Base-by-base conservation (phyloP, 129 eudicot species). In the Tagetes patula region DNA sequence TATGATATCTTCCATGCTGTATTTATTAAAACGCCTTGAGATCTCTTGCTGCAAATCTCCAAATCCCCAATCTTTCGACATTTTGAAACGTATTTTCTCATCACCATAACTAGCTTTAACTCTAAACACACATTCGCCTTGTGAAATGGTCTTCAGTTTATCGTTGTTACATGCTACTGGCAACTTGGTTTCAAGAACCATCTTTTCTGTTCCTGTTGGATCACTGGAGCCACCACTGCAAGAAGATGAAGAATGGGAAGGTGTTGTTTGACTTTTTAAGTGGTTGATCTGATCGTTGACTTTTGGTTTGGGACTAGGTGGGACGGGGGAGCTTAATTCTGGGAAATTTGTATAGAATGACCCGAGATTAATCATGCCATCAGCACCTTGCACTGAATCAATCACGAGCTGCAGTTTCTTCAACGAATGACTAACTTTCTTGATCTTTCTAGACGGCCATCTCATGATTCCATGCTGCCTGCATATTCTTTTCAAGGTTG, bases 361-460 rank as follows among this genome's bases (percentile, higher is more conserved):
- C 38, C 89, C 84, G 13, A 87, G 85, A 80, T 87, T 73, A 32
- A 80, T 74, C 67, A 77, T 58, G 50, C 92, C 89, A 12, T 87
- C 83, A 32, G 84, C 84, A 47, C 92, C 92, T 73, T 87, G 84
- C 20, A 87, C 92, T 54, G 92, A 87, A 72, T 87, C 92, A n/a
- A 87, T 84, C 4, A 87, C 87, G 48, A 82, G 81, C 69, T 87
- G 92, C 43, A 87, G 92, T 46, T 87, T 87, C 82, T 80, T 82
- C 13, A 87, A 58, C 13, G 92, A 87, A 79, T 84, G 92, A 36
- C 83, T 83, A 8, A 87, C 92, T 77, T 87, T 87, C 80, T 84
- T 87, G 83, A 87, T 87, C 78, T 87, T 87, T 75, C 92, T 49
- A 42, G 92, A 87, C 43, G 92, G 92, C 92, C 92, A 87, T 69